Evolutionary conservation across 2,329 filamentous ascomycete species (phyloP).

Genomic region (Colletotrichum simmondsii): DNA sequence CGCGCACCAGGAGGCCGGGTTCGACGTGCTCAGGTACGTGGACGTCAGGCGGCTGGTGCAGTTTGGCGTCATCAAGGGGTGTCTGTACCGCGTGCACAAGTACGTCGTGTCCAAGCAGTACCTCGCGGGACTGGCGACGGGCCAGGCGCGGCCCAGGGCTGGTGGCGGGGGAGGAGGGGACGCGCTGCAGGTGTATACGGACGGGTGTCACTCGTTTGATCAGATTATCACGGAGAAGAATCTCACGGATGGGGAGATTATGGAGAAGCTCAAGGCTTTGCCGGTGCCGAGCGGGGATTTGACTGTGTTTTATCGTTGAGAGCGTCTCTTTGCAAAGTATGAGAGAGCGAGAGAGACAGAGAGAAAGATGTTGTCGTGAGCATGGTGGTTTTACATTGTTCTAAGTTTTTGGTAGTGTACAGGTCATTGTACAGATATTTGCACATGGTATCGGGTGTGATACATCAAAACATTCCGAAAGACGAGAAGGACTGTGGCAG

Average conservation of each 20-base stretch:
- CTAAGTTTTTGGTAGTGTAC: slow-evolving; percentile 25
- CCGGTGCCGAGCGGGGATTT: slow-evolving; percentile 63
- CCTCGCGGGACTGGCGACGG: slow-evolving; percentile 65
- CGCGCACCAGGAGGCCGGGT: slow-evolving; percentile 73
- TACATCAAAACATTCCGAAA: background rate
- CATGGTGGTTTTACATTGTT: slow-evolving; percentile 26
- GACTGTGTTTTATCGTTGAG: slow-evolving; percentile 63
- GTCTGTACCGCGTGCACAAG: slow-evolving; percentile 92
- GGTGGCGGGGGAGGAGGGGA: slow-evolving; percentile 58
- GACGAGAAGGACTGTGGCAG: background rate
- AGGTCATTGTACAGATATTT: slow-evolving; percentile 20
- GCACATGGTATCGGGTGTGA: slow-evolving; percentile 29
- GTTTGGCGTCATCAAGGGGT: slow-evolving; percentile 95
- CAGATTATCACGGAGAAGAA: slow-evolving; percentile 84
- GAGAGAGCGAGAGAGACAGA: no score
- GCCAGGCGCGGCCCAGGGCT: slow-evolving; percentile 54
- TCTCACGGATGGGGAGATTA: slow-evolving; percentile 75
- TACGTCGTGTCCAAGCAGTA: slow-evolving; percentile 80
- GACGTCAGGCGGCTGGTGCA: slow-evolving; percentile 93
- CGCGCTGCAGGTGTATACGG: slow-evolving; percentile 74
- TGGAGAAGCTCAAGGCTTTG: slow-evolving; percentile 73
- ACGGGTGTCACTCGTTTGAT: slow-evolving; percentile 82
- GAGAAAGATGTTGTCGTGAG: background rate
- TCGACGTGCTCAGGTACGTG: slow-evolving; percentile 77
- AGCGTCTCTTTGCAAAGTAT: background rate